Evolutionary conservation across 768 basidiomycete genomes (phyloP), one percentile per base, ranked within the genome.

Genomic region (Pulveroboletus sp.): DNA sequence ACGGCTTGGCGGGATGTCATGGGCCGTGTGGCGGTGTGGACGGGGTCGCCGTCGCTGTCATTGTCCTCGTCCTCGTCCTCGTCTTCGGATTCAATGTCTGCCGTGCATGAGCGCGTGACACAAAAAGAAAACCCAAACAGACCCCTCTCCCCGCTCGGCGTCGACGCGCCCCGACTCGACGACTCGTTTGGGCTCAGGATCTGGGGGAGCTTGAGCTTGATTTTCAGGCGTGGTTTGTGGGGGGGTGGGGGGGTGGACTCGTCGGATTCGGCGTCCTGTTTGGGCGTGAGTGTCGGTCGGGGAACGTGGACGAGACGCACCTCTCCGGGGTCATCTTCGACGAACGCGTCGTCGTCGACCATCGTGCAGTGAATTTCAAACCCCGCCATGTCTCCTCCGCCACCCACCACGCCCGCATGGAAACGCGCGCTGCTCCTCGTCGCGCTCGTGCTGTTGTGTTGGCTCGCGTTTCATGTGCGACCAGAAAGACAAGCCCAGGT

Each of bases 1-100:
- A 85, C 86, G 2, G 87, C 87, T 55, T 89, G 86, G 21, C 87
- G 72, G 1, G 77, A 78, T 24, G 74, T 82, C 72, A 78, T 75
- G 6, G 72, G 75, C 36, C 69, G 66, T 45, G 45, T 66, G 42
- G 53, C 64, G n/a, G n/a, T n/a, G n/a, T n/a, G n/a, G n/a, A n/a
- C n/a, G n/a, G n/a, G n/a, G n/a, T n/a, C n/a, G 31, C 50, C 59
- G 17, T 59, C 57, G 1, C 50, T 49, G 5, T 66, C 71, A 40
- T 77, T 75, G 31, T 76, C 73, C 19, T 74, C 72, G 35, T 75
- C 72, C 31, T 75, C 72, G 19, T 70, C 72, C 2, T 65, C 62
- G 21, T 69, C 69, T 39, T 69, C 72, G 3, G 75, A 75, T 52
- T 76, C 73, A 23, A 71, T 64, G 31, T 70, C 73, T 74, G 43